Base-by-base conservation (phyloP, 345 rosid species). In the Xanthoceras sorbifolium region DNA sequence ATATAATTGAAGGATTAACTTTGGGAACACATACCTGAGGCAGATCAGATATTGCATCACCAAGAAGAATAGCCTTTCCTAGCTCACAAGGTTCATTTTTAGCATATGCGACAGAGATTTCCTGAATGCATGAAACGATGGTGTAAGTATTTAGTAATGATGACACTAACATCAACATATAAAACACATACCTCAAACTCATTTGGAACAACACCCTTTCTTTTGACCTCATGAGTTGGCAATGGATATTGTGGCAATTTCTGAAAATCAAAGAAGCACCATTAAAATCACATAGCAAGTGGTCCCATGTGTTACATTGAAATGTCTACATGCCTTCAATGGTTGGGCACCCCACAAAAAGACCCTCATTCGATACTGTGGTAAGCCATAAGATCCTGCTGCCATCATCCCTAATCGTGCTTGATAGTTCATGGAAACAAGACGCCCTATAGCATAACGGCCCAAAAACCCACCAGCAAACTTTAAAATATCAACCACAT, bases 271-370 rank as follows among this genome's bases (percentile, higher is more conserved):
- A 82, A 72, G 9, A 67, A 25, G 34, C 6, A 5, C 50, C 0
- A 36, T 59, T 22, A 77, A 14, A 25, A 71, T 69, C 42, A 55
- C 8, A 7, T 40, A 5, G 44, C 17, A 65, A 6, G 28, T 15
- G 23, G 22, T 29, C 14, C 7, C 31, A 44, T 1, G 22, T 46
- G n/a, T 69, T 28, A 67, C 14, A 22, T 23, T 9, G 1, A 15
- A 9, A 74, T 20, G 22, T 36, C 15, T 38, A 77, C 64, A 65
- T 73, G 79, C 91, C 89, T 82, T 73, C 0, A 48, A 64, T 14
- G 89, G 88, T 32, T 55, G 83, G 0, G 87, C 84, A 3, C 83
- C 89, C 91, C 91, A 88, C 48, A 88, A n/a, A 67, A 88, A 88
- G 0, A 86, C 87, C 20, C 85, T 64, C 67, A 78, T 79, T 62